A percentile compares a stretch with the other conserved stretches of the same genome.
phyloP scores from a whole-genome alignment of 176 grass and related monocot genomes.

The Bothriochloa decipiens region DNA sequence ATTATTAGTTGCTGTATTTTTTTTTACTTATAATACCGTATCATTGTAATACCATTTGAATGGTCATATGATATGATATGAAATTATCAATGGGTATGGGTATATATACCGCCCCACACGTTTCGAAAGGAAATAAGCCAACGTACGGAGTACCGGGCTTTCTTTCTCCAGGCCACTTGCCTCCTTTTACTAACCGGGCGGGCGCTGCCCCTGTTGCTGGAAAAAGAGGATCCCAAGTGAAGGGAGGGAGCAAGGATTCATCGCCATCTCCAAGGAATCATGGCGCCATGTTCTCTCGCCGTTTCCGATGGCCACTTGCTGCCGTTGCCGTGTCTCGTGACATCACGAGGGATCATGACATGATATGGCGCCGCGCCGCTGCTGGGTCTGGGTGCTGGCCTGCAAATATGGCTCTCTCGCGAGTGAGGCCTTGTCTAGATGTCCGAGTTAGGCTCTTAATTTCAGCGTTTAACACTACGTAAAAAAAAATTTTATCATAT shows the following conservation, averaged over 20 bases:
- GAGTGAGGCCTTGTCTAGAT: too few species aligned
- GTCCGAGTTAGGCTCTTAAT: too few species aligned
- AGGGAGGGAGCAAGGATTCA: not conserved
- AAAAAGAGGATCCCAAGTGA: constrained; percentile 14
- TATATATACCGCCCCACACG: not conserved
- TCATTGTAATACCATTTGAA: too few species aligned
- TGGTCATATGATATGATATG: too few species aligned
- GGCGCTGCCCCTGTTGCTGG: constrained; percentile 5
- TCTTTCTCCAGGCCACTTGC: constrained; percentile 2
- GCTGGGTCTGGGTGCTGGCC: not conserved
- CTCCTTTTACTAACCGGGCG: constrained; percentile 14
- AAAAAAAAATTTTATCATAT: too few species aligned
- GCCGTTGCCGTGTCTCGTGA: not conserved
- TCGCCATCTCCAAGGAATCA: constrained; percentile 38
- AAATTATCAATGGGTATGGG: too few species aligned
- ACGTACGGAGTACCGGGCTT: not conserved
- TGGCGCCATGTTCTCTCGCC: constrained; percentile 41
- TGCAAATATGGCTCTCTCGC: constrained; percentile 24
- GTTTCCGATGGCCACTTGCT: constrained; percentile 9
- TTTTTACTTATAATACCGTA: too few species aligned
- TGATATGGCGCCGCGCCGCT: constrained; percentile 17
- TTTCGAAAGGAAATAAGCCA: not conserved
- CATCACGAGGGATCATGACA: constrained; percentile 41
- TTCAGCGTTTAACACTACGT: too few species aligned
- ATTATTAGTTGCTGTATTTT: too few species aligned